Evolutionary conservation across 306 rosid species (phyloP), one percentile per base, ranked within the genome.

Genomic region (Cucurbita maxima): DNA sequence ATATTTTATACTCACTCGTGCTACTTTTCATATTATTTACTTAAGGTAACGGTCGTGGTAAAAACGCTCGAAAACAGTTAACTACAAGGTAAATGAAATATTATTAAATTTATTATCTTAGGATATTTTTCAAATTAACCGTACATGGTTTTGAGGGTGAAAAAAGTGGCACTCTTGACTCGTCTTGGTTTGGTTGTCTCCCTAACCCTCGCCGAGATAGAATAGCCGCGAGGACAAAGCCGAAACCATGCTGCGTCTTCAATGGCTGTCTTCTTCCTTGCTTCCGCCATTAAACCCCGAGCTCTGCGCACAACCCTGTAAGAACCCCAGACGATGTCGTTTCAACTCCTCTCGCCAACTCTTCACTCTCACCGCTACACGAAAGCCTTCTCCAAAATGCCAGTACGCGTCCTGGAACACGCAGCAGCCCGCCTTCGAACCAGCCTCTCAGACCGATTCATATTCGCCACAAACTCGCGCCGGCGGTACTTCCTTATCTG

Each of bases 321-420:
- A 22, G 4, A 68, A 47, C 73, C 43, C 14, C 54, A 14, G 14
- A 30, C 41, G 25, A 1, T 47, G 59, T 51, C 2, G 74, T 25
- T 73, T 83, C 78, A 72, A 55, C 67, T 47, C 72, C 75, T 69
- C 58, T 15, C 81, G 77, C 45, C 82, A 77, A 58, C 80, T 72
- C 74, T 74, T 74, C 11, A 72, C 55, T 30, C 76, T 75, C 50
- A 8, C 48, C 57, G 44, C 40, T 6, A 18, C 20, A 25, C 34
- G 72, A 15, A 84, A 77, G 18, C 81, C 78, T 37, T 71, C 87
- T 18, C 15, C 88, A 58, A 91, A 81, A 81, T 91, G 91, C 58
- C 88, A 87, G 73, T 85, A 83, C 72, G 34, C 34, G 34, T 87
- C 91, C 13, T 86, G 86, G 67, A 82, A 79, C 80, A 81, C 78